Evolutionary conservation across 805 yeast genomes (phyloP).

Genomic region (Crinitomyces ghanaensis): DNA sequence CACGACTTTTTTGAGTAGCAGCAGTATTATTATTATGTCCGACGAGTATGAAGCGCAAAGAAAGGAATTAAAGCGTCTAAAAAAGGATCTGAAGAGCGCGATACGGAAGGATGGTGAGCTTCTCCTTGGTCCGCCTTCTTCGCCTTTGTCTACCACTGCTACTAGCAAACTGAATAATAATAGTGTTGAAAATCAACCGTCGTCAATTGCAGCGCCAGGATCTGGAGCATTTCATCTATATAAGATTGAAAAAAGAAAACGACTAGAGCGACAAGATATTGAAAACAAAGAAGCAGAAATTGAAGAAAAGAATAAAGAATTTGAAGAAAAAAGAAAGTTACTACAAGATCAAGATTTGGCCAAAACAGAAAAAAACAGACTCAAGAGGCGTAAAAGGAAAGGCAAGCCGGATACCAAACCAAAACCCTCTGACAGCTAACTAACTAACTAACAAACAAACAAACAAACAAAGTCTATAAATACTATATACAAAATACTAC

Average conservation of each 20-base stretch:
- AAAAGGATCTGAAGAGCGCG: too few species aligned
- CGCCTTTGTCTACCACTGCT: too few species aligned
- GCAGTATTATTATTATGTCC: too few species aligned
- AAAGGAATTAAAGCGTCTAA: slow-evolving; percentile 17
- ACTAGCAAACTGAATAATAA: too few species aligned
- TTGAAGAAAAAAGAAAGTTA: slow-evolving; percentile 13
- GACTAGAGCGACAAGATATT: slow-evolving; percentile 18
- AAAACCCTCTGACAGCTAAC: background rate
- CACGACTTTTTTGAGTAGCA: too few species aligned
- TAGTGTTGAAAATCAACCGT: slow-evolving; percentile 18
- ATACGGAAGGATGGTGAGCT: too few species aligned
- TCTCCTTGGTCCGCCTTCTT: too few species aligned
- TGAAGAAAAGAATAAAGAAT: slow-evolving; percentile 18
- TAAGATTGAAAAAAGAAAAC: slow-evolving; percentile 24
- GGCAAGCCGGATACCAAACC: background rate
- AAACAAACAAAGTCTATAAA: background rate
- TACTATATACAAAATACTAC: background rate
- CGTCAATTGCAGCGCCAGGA: slow-evolving; percentile 28
- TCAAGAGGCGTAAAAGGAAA: slow-evolving; percentile 9
- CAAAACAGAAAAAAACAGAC: slow-evolving; percentile 21
- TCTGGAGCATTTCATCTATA: slow-evolving; percentile 30
- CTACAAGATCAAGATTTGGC: slow-evolving; percentile 15
- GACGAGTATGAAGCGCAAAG: too few species aligned
- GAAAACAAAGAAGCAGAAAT: slow-evolving; percentile 16
- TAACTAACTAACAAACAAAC: background rate